These are phyloP conservation scores for Candida loeiensis DNA, from an alignment of 805 yeast genomes.

Conservation along the genomic window DNA sequence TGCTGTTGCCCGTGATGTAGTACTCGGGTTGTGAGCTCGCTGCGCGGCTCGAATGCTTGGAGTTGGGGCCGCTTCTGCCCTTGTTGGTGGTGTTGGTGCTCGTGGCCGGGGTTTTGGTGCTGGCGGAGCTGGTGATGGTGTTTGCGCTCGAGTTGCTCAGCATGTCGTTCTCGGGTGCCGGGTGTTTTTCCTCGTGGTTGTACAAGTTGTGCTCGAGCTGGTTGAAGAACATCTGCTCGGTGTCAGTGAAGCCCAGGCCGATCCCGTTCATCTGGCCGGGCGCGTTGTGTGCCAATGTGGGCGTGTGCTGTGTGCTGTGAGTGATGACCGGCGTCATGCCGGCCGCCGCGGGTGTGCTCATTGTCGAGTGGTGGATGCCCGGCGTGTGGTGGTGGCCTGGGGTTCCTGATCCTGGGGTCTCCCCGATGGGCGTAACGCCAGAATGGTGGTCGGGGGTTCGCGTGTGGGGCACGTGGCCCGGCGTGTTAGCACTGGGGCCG, in stretches of 20 bases:
- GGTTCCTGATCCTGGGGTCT: background rate
- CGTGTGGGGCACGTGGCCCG: background rate
- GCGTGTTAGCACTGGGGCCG: background rate
- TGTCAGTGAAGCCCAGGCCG: conserved; percentile 2
- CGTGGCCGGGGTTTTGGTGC: background rate
- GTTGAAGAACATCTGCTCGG: conserved; percentile 24
- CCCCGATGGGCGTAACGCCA: background rate
- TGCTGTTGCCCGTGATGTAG: conserved; percentile 10
- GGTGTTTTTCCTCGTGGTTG: conserved; percentile 4
- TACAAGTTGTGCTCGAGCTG: conserved; percentile 30
- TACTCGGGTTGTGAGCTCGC: conserved; percentile 5
- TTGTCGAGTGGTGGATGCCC: conserved; percentile 1
- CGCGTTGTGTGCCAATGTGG: background rate
- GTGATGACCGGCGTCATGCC: background rate
- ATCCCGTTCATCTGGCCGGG: background rate
- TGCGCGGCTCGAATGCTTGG: conserved; percentile 2
- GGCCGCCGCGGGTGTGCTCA: background rate
- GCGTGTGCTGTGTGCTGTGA: conserved; percentile 1
- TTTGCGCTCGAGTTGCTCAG: conserved; percentile 4
- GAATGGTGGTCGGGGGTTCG: background rate
- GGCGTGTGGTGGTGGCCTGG: background rate
- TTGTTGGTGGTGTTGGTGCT: conserved; percentile 7
- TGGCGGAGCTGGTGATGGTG: conserved; percentile 9
- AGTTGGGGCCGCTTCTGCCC: conserved; percentile 8
- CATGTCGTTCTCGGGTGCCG: background rate